A percentile compares a stretch with the other conserved stretches of the same genome.
These are phyloP conservation scores for Plasmopara viticola DNA, from an alignment of 352 stramenopile species.

Conservation along the genomic window DNA sequence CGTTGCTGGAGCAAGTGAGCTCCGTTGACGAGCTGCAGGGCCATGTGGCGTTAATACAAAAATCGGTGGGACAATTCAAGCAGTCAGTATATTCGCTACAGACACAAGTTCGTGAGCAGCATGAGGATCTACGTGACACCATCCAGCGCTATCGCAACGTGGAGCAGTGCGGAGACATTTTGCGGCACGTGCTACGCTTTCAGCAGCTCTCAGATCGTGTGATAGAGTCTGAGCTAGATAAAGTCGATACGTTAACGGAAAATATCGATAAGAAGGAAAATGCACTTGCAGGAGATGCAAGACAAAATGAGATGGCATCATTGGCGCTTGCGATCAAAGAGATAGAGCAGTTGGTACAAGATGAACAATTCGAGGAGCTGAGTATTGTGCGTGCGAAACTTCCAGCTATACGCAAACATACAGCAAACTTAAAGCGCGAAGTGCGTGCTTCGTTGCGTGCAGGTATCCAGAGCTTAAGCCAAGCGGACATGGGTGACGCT, in stretches of 20 bases:
- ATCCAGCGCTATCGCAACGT: constrained; percentile 79
- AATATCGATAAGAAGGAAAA: constrained; percentile 6
- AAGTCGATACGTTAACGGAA: constrained; percentile 14
- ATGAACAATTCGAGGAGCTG: constrained; percentile 58
- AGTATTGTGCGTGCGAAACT: constrained; percentile 55
- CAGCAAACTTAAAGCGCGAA: constrained; percentile 43
- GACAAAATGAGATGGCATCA: constrained; percentile 45
- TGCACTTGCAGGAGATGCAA: constrained; percentile 10
- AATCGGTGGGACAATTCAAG: constrained; percentile 60
- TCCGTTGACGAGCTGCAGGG: constrained; percentile 70
- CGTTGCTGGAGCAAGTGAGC: constrained; percentile 62
- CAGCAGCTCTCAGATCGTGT: constrained; percentile 63
- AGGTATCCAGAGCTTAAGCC: constrained; percentile 51
- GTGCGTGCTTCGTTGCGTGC: constrained; percentile 41
- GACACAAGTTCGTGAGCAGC: constrained; percentile 42
- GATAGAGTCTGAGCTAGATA: constrained; percentile 32
- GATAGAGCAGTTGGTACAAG: constrained; percentile 49
- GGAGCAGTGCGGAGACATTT: constrained; percentile 63
- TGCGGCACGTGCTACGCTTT: constrained; percentile 69
- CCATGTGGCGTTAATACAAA: constrained; percentile 50
- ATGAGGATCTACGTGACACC: constrained; percentile 44
- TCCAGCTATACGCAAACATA: constrained; percentile 41
- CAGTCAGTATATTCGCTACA: constrained; percentile 57
- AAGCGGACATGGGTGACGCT: constrained; percentile 63
- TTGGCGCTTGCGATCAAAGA: constrained; percentile 67